Percentiles rank a stretch among this genome's conserved stretches.
Conservation (phyloP, 306 rosid species). For the Canavalia gladiata region DNA sequence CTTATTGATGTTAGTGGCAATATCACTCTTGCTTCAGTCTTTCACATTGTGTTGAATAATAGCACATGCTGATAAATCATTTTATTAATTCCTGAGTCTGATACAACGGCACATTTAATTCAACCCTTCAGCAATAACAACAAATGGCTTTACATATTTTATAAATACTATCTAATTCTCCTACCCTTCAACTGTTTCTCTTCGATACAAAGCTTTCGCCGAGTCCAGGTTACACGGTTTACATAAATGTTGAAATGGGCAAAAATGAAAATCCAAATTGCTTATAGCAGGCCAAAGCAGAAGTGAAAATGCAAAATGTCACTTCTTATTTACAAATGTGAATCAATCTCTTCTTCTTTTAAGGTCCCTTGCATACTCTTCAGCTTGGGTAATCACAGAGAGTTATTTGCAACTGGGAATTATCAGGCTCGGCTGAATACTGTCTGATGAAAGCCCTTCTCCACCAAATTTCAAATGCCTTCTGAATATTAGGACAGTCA, state of each 20-base stretch:
- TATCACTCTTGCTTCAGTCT: too few relatives aligned
- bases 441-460: slow-evolving; percentile 85
- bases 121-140: neutral
- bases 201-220: neutral
- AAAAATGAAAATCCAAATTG: slow-evolving; percentile 34
- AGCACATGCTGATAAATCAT: neutral
- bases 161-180: neutral
- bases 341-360: slow-evolving; percentile 28
- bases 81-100: neutral
- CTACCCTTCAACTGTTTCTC: slow-evolving; percentile 17
- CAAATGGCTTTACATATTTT: neutral
- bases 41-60: too few relatives aligned
- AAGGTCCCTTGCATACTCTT: slow-evolving; percentile 43
- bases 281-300: slow-evolving; percentile 22
- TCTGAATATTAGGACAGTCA: slow-evolving; percentile 89
- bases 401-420: slow-evolving; percentile 77
- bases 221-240: neutral
- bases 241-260: slow-evolving; percentile 4
- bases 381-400: slow-evolving; percentile 68
- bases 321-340: slow-evolving; percentile 48
- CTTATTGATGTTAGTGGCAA: too few relatives aligned
- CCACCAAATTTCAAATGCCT: slow-evolving; percentile 98
- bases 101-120: neutral
- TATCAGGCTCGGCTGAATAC: slow-evolving; percentile 62
- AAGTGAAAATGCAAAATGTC: slow-evolving; percentile 33